Evolutionary conservation across 345 rosid genomes (phyloP).

Genomic region (Ricinus communis): DNA sequence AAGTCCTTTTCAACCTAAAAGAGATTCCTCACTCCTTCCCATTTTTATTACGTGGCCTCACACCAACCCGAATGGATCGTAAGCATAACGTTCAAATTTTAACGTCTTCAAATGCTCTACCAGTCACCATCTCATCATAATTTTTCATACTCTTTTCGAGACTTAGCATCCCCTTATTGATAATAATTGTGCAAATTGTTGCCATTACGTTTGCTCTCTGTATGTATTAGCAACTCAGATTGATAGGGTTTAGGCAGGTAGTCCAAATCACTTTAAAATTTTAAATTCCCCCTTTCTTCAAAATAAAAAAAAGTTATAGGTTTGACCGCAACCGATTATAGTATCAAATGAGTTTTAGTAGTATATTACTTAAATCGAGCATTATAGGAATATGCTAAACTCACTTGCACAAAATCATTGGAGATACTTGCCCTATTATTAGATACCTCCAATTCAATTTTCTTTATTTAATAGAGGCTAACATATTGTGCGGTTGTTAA

Average conservation of each 20-base stretch:
- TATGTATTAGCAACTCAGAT: neutral
- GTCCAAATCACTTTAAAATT: slow-evolving; percentile 1
- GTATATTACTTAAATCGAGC: neutral
- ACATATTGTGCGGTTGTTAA: too few relatives aligned
- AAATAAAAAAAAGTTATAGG: neutral
- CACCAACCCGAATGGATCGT: neutral
- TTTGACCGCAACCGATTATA: neutral
- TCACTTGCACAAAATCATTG: neutral
- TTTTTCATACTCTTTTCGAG: slow-evolving; percentile 9
- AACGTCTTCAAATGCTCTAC: slow-evolving; percentile 19
- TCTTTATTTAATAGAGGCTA: too few relatives aligned
- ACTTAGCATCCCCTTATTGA: slow-evolving; percentile 3
- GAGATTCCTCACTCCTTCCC: slow-evolving; percentile 1
- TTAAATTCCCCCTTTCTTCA: neutral
- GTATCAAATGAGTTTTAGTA: too few relatives aligned
- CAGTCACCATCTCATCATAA: slow-evolving; percentile 24
- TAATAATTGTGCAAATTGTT: neutral
- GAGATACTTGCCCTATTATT: neutral
- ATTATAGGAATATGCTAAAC: neutral
- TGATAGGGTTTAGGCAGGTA: neutral
- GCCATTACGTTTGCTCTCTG: neutral
- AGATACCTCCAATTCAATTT: neutral
- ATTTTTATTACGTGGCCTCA: neutral
- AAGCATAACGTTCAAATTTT: neutral
- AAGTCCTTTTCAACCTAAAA: slow-evolving; percentile 18